These are phyloP conservation scores for Austroboletus novae-zelandiae DNA, from an alignment of 1,284 basidiomycete genomes.

Conservation along the genomic window DNA sequence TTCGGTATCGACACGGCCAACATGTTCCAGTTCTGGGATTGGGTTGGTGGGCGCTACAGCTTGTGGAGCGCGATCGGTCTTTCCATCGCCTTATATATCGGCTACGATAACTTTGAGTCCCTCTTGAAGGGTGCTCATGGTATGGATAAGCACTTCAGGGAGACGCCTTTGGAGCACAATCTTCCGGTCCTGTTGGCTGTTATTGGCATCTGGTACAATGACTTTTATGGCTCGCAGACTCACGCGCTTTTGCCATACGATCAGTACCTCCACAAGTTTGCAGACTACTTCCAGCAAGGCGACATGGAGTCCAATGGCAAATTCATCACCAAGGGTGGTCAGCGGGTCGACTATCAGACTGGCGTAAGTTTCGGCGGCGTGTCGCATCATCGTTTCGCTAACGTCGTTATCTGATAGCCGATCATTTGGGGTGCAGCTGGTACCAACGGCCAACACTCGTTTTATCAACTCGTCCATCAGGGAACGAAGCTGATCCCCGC, in stretches of 20 bases:
- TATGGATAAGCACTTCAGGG: slow-evolving; percentile 97
- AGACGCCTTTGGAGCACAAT: slow-evolving; percentile 87
- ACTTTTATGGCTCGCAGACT: slow-evolving; percentile 96
- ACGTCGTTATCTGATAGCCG: slow-evolving; percentile 49
- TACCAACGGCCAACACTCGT: slow-evolving; percentile 98
- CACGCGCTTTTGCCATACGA: slow-evolving; percentile 96
- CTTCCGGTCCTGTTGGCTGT: slow-evolving; percentile 89
- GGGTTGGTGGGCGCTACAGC: slow-evolving; percentile 98
- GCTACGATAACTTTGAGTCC: slow-evolving; percentile 92
- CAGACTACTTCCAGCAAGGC: slow-evolving; percentile 99
- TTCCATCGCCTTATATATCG: slow-evolving; percentile 90
- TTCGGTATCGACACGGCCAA: slow-evolving; percentile 93
- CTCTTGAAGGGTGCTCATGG: slow-evolving; percentile 91
- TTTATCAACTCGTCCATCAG: slow-evolving; percentile 98
- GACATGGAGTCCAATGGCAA: slow-evolving; percentile 99
- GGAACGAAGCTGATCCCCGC: slow-evolving; percentile 91
- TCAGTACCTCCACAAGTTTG: slow-evolving; percentile 98
- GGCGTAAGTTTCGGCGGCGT: slow-evolving; percentile 58
- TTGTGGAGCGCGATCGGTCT: slow-evolving; percentile 98
- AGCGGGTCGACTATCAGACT: slow-evolving; percentile 94
- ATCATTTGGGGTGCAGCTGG: slow-evolving; percentile 99
- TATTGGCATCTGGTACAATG: slow-evolving; percentile 98
- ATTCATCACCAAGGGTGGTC: slow-evolving; percentile 90
- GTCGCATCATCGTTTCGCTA: background rate
- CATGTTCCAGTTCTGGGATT: slow-evolving; percentile 99